Evolutionary conservation across 345 rosid species (phyloP).

Genomic region (Boechera divaricarpa): DNA sequence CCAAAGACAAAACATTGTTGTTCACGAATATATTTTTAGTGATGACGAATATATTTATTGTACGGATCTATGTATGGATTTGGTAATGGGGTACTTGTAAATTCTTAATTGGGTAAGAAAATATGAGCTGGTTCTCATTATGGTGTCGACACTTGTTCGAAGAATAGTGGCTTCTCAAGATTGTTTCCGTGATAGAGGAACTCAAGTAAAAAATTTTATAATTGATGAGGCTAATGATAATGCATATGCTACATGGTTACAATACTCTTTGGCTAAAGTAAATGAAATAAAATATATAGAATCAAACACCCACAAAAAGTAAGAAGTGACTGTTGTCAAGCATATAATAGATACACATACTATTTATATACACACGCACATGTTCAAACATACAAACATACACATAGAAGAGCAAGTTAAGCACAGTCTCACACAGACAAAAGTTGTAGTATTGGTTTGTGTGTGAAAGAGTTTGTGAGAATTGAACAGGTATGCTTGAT

Average conservation of each 20-base stretch:
- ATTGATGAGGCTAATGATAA: constrained; percentile 11
- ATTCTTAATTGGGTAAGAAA: constrained; percentile 40
- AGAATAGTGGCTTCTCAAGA: constrained; percentile 34
- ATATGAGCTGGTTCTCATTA: constrained; percentile 41
- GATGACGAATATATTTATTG: constrained; percentile 38
- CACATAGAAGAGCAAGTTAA: constrained; percentile 25
- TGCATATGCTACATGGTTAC: constrained; percentile 31
- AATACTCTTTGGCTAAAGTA: constrained; percentile 30
- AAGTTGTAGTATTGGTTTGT: constrained; percentile 14
- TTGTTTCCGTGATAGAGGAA: constrained; percentile 42
- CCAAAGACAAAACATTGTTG: constrained; percentile 39
- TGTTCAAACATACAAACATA: constrained; percentile 42
- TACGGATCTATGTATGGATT: constrained; percentile 47
- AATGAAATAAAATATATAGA: constrained; percentile 20
- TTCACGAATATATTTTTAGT: constrained; percentile 39
- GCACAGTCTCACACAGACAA: background rate
- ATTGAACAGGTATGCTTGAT: constrained; percentile 48
- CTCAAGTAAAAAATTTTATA: constrained; percentile 16
- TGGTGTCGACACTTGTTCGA: constrained; percentile 38
- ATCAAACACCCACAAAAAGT: constrained; percentile 27
- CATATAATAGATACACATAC: constrained; percentile 17
- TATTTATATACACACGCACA: constrained; percentile 30
- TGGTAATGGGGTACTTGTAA: constrained; percentile 44
- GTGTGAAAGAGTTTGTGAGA: constrained; percentile 22
- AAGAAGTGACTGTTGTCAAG: constrained; percentile 27